Conservation (phyloP, 805 yeast species). For the Hermanozyma aechmeae region DNA sequence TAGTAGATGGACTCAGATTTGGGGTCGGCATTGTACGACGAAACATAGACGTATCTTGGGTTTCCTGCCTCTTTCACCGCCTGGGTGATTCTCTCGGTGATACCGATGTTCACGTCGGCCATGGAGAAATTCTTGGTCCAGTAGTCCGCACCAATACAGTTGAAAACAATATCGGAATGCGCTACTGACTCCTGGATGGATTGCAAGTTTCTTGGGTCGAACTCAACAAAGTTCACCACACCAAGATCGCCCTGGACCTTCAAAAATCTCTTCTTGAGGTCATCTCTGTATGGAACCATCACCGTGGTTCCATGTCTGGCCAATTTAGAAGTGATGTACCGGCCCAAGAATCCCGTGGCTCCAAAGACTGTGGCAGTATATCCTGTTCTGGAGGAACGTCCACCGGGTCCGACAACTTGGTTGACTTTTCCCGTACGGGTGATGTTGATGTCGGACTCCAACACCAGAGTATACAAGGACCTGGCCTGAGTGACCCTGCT, state of each 20-base stretch:
- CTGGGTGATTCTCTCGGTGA: slow-evolving; percentile 66
- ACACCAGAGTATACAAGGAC: slow-evolving; percentile 29
- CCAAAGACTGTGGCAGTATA: slow-evolving; percentile 87
- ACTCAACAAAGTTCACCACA: slow-evolving; percentile 75
- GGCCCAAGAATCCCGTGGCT: slow-evolving; percentile 70
- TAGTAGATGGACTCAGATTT: slow-evolving; percentile 60
- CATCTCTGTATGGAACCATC: slow-evolving; percentile 76
- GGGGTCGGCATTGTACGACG: slow-evolving; percentile 67
- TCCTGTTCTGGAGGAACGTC: slow-evolving; percentile 79
- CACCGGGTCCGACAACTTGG: slow-evolving; percentile 66
- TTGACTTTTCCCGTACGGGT: slow-evolving; percentile 70
- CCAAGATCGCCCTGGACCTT: slow-evolving; percentile 84
- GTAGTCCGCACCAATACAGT: slow-evolving; percentile 68
- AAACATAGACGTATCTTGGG: slow-evolving; percentile 69
- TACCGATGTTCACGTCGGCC: slow-evolving; percentile 78
- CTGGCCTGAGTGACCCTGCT: background rate
- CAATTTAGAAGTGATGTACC: slow-evolving; percentile 58
- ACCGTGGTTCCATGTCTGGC: slow-evolving; percentile 77
- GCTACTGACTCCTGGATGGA: slow-evolving; percentile 71
- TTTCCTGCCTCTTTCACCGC: slow-evolving; percentile 63
- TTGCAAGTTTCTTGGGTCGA: slow-evolving; percentile 69
- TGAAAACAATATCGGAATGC: slow-evolving; percentile 75
- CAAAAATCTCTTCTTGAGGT: slow-evolving; percentile 64
- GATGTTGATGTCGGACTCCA: slow-evolving; percentile 56
- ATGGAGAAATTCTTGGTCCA: slow-evolving; percentile 72